phyloP scores from a whole-genome alignment of 345 rosid species.

The Diplotaxis tenuifolia region DNA sequence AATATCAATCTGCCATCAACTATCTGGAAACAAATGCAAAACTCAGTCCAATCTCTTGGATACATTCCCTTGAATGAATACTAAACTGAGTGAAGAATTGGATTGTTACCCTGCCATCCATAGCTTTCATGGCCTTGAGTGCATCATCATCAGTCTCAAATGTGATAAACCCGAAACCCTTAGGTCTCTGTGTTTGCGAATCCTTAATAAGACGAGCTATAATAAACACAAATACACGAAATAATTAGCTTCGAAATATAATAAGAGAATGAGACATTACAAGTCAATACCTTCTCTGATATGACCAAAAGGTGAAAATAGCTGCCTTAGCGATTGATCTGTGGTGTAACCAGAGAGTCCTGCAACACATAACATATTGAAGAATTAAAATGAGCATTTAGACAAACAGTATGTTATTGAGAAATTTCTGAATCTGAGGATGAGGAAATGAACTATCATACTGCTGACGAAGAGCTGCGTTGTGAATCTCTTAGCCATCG shows the following conservation, averaged over 20 bases:
- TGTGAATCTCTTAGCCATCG: slow-evolving; percentile 45
- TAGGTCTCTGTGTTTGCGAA: slow-evolving; percentile 51
- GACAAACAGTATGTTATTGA: too few species aligned
- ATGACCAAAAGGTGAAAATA: slow-evolving; percentile 62
- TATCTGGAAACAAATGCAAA: slow-evolving; percentile 39
- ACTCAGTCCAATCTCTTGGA: neutral
- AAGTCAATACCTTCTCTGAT: slow-evolving; percentile 47
- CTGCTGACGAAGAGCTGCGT: slow-evolving; percentile 59
- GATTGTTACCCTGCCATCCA: slow-evolving; percentile 60
- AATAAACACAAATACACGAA: slow-evolving; percentile 3
- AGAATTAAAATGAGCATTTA: neutral
- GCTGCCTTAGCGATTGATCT: slow-evolving; percentile 37
- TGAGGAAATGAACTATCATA: slow-evolving; percentile 22
- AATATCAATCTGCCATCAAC: slow-evolving; percentile 47
- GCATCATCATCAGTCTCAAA: slow-evolving; percentile 56
- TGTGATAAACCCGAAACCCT: slow-evolving; percentile 68
- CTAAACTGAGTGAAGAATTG: neutral
- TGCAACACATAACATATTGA: slow-evolving; percentile 15
- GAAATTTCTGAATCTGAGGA: too few species aligned
- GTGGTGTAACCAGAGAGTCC: slow-evolving; percentile 62
- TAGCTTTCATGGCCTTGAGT: slow-evolving; percentile 54
- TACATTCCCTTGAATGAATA: neutral
- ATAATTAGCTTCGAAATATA: neutral
- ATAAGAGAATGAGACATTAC: neutral
- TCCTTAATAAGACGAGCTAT: slow-evolving; percentile 54